A percentile compares a stretch with the other conserved stretches of the same genome.
phyloP scores from a whole-genome alignment of 2,329 filamentous ascomycete genomes.

The Talaromyces sp. region DNA sequence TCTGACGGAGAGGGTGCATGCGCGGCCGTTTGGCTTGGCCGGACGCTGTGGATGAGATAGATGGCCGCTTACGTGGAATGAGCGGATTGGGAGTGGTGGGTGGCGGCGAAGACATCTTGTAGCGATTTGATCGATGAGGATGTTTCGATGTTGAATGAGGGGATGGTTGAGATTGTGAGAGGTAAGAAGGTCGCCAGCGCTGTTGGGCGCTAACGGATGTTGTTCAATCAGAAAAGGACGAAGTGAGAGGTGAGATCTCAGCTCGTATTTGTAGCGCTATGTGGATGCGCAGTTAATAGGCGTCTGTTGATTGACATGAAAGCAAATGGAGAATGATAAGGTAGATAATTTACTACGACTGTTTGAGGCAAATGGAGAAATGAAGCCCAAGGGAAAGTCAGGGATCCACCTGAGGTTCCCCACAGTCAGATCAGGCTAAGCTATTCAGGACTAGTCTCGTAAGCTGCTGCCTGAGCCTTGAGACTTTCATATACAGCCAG shows the following conservation, averaged over 20 bases:
- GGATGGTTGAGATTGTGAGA: neutral
- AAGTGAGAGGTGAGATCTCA: neutral
- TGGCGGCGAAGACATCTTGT: constrained; percentile 39
- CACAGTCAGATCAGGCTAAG: neutral
- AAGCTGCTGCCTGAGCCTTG: neutral
- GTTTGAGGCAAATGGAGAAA: neutral
- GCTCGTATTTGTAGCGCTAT: neutral
- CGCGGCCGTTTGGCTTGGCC: constrained; percentile 33
- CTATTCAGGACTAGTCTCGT: neutral
- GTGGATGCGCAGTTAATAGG: neutral
- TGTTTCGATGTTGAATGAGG: neutral
- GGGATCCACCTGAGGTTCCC: constrained; percentile 5
- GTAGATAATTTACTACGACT: neutral
- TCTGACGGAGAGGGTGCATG: constrained; percentile 48
- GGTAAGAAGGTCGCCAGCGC: neutral
- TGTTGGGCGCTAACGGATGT: neutral
- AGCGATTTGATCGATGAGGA: neutral
- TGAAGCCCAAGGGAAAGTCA: neutral
- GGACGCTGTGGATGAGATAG: constrained; percentile 38
- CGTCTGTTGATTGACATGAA: neutral
- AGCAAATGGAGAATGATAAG: neutral
- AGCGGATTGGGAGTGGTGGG: constrained; percentile 26
- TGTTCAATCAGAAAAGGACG: neutral
- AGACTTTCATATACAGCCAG: neutral
- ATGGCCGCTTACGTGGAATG: constrained; percentile 41